A percentile compares a stretch with the other conserved stretches of the same genome.
phyloP scores from a whole-genome alignment of 805 yeast genomes.

The Teunomyces lycoperdinae region DNA sequence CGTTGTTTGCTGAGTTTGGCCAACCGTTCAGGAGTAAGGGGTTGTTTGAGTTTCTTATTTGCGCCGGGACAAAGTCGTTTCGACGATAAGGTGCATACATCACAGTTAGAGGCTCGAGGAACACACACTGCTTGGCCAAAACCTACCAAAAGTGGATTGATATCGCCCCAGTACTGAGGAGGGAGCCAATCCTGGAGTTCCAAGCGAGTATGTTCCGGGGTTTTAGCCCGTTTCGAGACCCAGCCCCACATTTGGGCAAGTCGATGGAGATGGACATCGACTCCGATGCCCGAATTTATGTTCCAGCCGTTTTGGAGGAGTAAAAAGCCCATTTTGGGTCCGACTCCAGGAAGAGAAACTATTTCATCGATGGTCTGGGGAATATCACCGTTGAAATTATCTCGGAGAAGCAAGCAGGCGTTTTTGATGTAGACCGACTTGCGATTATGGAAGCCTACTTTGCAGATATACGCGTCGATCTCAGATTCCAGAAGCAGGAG shows the following conservation, averaged over 20 bases:
- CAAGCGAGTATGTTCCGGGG: constrained; percentile 74
- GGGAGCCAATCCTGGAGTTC: constrained; percentile 77
- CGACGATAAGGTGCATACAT: constrained; percentile 56
- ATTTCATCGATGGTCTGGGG: constrained; percentile 70
- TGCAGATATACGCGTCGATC: constrained; percentile 63
- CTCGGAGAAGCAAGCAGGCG: constrained; percentile 52
- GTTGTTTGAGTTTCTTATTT: constrained; percentile 39
- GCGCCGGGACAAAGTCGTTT: constrained; percentile 58
- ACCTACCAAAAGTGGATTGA: constrained; percentile 85
- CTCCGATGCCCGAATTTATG: constrained; percentile 80
- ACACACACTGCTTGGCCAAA: constrained; percentile 89
- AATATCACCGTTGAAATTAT: constrained; percentile 59
- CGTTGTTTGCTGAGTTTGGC: constrained; percentile 29
- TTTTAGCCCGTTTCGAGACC: constrained; percentile 50
- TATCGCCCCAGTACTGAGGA: constrained; percentile 69
- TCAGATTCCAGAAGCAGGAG: constrained; percentile 48
- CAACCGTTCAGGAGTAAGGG: constrained; percentile 24
- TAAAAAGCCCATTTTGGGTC: constrained; percentile 91
- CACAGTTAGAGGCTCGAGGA: constrained; percentile 69
- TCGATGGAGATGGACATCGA: constrained; percentile 87
- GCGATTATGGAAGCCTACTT: constrained; percentile 84
- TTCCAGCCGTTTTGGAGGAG: constrained; percentile 82
- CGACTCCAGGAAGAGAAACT: constrained; percentile 80
- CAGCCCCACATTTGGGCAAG: constrained; percentile 78
- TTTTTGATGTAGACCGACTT: constrained; percentile 70